These are phyloP conservation scores for Beauveria bassiana DNA, from an alignment of 2,329 filamentous ascomycete species.

Conservation along the genomic window DNA sequence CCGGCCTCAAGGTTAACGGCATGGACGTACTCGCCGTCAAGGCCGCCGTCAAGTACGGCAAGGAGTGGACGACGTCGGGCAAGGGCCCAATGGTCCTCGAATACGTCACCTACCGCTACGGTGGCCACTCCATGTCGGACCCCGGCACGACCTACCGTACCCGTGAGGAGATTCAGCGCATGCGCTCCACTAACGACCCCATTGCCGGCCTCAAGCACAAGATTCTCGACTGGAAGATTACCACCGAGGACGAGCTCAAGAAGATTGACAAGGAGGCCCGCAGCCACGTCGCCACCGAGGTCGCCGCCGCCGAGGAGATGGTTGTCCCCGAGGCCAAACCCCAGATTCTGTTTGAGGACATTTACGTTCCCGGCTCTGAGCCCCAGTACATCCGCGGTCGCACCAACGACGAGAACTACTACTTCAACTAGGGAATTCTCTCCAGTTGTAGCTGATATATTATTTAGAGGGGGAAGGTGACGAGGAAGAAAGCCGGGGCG, in stretches of 20 bases:
- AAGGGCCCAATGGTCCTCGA: constrained; percentile 95
- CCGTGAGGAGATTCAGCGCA: constrained; percentile 98
- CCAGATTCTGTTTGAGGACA: constrained; percentile 90
- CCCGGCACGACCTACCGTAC: constrained; percentile 98
- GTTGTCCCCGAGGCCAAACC: constrained; percentile 65
- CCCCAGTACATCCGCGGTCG: constrained; percentile 81
- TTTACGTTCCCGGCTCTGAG: constrained; percentile 85
- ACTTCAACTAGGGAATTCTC: constrained; percentile 55
- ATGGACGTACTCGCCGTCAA: constrained; percentile 99
- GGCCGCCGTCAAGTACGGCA: constrained; percentile 89
- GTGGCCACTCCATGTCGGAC: constrained; percentile 99
- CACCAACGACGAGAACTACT: constrained; percentile 88
- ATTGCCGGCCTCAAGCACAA: constrained; percentile 98
- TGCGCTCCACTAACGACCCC: constrained; percentile 97
- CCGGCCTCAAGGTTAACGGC: constrained; percentile 97
- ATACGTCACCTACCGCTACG: constrained; percentile 99
- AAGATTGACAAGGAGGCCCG: constrained; percentile 88
- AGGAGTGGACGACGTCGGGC: constrained; percentile 73
- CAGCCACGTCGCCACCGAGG: constrained; percentile 78
- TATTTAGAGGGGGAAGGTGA: background rate
- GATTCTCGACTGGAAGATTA: constrained; percentile 90
- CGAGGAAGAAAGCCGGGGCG: background rate
- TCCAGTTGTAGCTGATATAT: background rate
- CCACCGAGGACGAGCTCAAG: constrained; percentile 93
- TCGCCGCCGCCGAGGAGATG: constrained; percentile 86